These are phyloP conservation scores for Sequoiadendron giganteum DNA, from an alignment of 75 land plant genomes.

Conservation along the genomic window DNA sequence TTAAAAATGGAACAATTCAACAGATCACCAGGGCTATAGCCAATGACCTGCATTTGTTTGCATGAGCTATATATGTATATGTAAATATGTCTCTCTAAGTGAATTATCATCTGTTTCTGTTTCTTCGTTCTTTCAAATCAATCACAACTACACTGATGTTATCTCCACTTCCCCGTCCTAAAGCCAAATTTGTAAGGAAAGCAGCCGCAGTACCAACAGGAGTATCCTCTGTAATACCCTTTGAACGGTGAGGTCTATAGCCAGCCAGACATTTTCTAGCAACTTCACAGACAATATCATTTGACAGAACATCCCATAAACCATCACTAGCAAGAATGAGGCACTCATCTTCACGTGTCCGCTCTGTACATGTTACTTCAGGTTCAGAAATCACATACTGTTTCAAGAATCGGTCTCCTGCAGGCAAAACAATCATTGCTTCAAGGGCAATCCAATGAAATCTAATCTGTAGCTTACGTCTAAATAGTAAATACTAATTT, in stretches of 20 bases:
- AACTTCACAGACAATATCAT: slow-evolving; percentile 70
- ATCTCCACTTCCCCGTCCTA: slow-evolving; percentile 46
- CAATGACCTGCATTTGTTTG: too few species aligned
- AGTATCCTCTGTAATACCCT: slow-evolving; percentile 24
- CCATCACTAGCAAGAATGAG: slow-evolving; percentile 92
- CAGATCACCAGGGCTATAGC: too few species aligned
- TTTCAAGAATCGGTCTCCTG: slow-evolving; percentile 81
- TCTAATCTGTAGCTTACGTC: neutral
- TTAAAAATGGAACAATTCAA: too few species aligned
- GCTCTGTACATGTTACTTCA: slow-evolving; percentile 59
- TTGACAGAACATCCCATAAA: slow-evolving; percentile 86
- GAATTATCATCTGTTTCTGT: slow-evolving; percentile 8
- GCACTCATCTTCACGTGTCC: slow-evolving; percentile 67
- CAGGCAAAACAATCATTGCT: neutral
- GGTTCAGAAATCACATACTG: slow-evolving; percentile 78
- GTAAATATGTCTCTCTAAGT: neutral
- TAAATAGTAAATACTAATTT: neutral
- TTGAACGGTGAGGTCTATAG: slow-evolving; percentile 15
- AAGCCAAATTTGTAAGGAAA: slow-evolving; percentile 38
- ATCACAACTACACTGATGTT: slow-evolving; percentile 58
- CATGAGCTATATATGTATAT: neutral
- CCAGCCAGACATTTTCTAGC: slow-evolving; percentile 52
- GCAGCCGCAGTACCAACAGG: slow-evolving; percentile 46
- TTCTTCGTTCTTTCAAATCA: slow-evolving; percentile 31
- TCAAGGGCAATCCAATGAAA: neutral